A percentile compares a stretch with the other conserved stretches of the same genome.
phyloP scores from a whole-genome alignment of 1,139 yeast species.

The Casaregolazyma lundiana region DNA sequence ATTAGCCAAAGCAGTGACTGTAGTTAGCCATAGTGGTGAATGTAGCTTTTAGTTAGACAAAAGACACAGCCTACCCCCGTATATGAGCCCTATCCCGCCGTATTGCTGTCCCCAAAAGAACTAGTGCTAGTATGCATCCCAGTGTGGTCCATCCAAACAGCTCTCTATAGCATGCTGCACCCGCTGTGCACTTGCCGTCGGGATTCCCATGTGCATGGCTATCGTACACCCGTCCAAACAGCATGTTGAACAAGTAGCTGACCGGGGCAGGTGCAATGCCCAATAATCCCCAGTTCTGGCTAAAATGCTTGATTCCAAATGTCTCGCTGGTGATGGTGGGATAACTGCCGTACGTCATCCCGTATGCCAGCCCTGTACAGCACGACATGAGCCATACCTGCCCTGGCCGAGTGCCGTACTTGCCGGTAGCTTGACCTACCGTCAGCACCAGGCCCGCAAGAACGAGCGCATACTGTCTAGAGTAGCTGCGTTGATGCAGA shows the following conservation, averaged over 20 bases:
- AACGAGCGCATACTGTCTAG: slow-evolving; percentile 65
- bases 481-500: slow-evolving; percentile 49
- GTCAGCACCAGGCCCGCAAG: slow-evolving; percentile 41
- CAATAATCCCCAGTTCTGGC: slow-evolving; percentile 76
- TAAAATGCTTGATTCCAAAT: slow-evolving; percentile 67
- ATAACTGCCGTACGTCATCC: slow-evolving; percentile 71
- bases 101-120: slow-evolving; percentile 1
- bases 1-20: no score
- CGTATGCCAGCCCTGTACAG: slow-evolving; percentile 71
- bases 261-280: slow-evolving; percentile 38
- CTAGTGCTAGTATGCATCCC: background rate
- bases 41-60: no score
- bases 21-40: no score
- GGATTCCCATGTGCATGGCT: slow-evolving; percentile 1
- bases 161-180: slow-evolving; percentile 6
- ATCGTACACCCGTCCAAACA: slow-evolving; percentile 38
- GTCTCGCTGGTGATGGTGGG: slow-evolving; percentile 77
- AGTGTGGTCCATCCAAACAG: slow-evolving; percentile 2
- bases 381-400: slow-evolving; percentile 51
- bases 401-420: slow-evolving; percentile 33
- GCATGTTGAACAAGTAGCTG: slow-evolving; percentile 36
- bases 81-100: no score
- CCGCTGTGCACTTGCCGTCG: slow-evolving; percentile 3
- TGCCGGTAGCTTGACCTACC: slow-evolving; percentile 35
- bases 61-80: no score